Base-by-base conservation (phyloP, 768 basidiomycete genomes). In the Suillus hirtellus region DNA sequence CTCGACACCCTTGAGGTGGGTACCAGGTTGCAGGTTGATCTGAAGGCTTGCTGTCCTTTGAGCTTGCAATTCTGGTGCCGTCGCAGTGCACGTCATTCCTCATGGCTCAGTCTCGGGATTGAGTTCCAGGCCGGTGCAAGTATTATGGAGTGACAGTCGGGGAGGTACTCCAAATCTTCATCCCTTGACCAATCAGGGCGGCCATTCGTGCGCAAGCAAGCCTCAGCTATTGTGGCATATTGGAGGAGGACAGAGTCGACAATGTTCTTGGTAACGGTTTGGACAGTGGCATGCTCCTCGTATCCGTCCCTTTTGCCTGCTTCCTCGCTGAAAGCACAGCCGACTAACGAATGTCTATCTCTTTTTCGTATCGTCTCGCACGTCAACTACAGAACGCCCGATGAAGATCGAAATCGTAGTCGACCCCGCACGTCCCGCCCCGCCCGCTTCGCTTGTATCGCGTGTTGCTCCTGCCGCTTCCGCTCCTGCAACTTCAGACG, bases 351-450 rank as follows among this genome's bases (percentile, higher is more conserved):
- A 65, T 68, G 60, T 63, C 69, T 71, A 63, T 74, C 73, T 78
- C 67, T 77, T 70, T 46, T 64, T 71, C 79, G 64, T 4, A 63
- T 58, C 42, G 38, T 27, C 27, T 64, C 75, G 67, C 71, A 67
- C 70, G 66, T 69, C 74, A 69, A 72, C 70, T 77, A 77, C 73
- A 99, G 96, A 93, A 84, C 92, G 93, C 68, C 92, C 94, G 27
- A 97, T 99, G 95, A 96, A 95, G 84, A 95, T 99, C 66, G 96
- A 99, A 83, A 93, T 99, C 68, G 87, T 99, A 52, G 84, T 96
- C 74, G 93, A 96, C 79, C 93, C 93, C 14, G 83, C 88, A 52
- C 83, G 85, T 49, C 80, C 89, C n/a, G 82, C 86, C 7, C 77
- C 85, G 12, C 75, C 81, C 11, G 80, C 81, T 21, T 83, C 92